Percentiles rank a stretch among this genome's conserved stretches.
Evolutionary conservation across 176 grass and related monocot species (phyloP).

Genomic region (Pontederia paniculata): DNA sequence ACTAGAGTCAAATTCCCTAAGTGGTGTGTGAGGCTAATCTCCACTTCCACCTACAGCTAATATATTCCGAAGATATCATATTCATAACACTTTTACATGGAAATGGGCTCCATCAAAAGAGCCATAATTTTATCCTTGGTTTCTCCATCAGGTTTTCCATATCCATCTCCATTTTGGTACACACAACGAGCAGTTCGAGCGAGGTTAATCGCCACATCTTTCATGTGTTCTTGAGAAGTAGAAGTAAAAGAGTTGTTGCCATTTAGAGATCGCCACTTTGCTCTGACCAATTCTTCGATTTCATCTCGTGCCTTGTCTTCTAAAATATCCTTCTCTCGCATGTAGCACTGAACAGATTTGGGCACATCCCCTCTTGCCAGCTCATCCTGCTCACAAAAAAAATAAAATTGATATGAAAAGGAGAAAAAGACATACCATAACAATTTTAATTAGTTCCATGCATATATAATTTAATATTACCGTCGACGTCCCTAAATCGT

Average conservation of each 20-base stretch:
- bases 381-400: slow-evolving; percentile 8
- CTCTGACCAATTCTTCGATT: slow-evolving; percentile 14
- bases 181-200: slow-evolving; percentile 2
- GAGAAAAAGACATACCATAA: too few relatives aligned
- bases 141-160: slow-evolving; percentile 4
- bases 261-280: slow-evolving; percentile 16
- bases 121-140: slow-evolving; percentile 15
- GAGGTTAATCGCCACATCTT: background rate
- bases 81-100: too few relatives aligned
- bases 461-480: too few relatives aligned
- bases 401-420: too few relatives aligned
- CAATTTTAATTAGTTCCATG: too few relatives aligned
- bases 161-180: slow-evolving; percentile 23
- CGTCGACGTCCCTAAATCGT: too few relatives aligned
- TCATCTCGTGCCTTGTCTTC: slow-evolving; percentile 6
- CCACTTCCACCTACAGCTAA: too few relatives aligned
- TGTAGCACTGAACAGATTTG: slow-evolving; percentile 24
- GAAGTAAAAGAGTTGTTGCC: background rate
- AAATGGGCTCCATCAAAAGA: slow-evolving; percentile 15
- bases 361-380: slow-evolving; percentile 12
- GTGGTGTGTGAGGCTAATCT: too few relatives aligned
- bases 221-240: slow-evolving; percentile 10
- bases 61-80: too few relatives aligned
- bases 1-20: too few relatives aligned
- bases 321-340: background rate